These are phyloP conservation scores for Debaryomyces sp. DNA, from an alignment of 1,139 yeast genomes.

Conservation along the genomic window DNA sequence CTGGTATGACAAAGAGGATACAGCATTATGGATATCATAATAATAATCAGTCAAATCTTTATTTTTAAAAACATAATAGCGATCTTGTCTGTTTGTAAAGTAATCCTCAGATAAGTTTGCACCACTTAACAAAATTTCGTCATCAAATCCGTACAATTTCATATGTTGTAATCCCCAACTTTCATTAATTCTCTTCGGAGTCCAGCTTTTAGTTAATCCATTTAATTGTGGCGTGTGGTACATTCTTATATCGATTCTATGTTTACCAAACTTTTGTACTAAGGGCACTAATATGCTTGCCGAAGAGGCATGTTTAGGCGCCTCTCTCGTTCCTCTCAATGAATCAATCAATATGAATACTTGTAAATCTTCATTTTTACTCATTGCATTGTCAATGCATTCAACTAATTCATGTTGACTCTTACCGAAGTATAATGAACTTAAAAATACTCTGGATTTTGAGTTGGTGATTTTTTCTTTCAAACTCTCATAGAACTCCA, in stretches of 20 bases:
- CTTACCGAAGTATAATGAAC: constrained; percentile 87
- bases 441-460: constrained; percentile 68
- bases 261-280: constrained; percentile 63
- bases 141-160: constrained; percentile 95
- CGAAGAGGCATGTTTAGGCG: constrained; percentile 69
- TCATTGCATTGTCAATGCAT: constrained; percentile 62
- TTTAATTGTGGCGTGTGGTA: constrained; percentile 87
- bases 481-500: constrained; percentile 65
- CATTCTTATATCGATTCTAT: constrained; percentile 77
- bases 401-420: constrained; percentile 72
- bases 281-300: constrained; percentile 75
- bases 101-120: constrained; percentile 91
- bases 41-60: constrained; percentile 69
- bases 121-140: constrained; percentile 85
- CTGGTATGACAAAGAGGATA: constrained; percentile 71
- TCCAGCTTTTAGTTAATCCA: constrained; percentile 62
- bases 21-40: constrained; percentile 63
- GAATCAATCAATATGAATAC: constrained; percentile 85
- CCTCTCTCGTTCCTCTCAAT: constrained; percentile 89
- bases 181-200: constrained; percentile 88
- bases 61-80: constrained; percentile 76
- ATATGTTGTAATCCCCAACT: constrained; percentile 95
- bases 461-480: constrained; percentile 57
- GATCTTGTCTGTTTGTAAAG: constrained; percentile 94
- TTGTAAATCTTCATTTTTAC: constrained; percentile 57